A percentile compares a stretch with the other conserved stretches of the same genome.
Evolutionary conservation across 306 rosid species (phyloP).

Genomic region (Geum urbanum): DNA sequence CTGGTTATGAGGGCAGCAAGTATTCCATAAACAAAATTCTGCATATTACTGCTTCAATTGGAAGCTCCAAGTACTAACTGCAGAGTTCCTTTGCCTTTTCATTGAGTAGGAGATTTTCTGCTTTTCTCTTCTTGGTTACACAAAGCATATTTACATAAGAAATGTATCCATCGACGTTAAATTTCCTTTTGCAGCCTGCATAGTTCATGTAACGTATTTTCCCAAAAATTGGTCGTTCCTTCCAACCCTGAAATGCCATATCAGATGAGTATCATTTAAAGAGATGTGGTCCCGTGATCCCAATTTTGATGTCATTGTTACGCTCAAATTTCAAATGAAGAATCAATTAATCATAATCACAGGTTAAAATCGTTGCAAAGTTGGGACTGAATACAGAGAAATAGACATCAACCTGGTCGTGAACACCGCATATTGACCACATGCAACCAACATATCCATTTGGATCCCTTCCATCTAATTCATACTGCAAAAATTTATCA

Average conservation of each 20-base stretch:
- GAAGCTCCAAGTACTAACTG: not conserved
- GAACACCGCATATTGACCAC: slow-evolving; percentile 95
- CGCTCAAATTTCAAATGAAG: not conserved
- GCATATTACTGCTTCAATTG: not conserved
- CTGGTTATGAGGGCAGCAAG: not conserved
- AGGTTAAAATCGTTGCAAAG: not conserved
- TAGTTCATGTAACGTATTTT: slow-evolving; percentile 90
- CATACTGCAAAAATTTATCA: slow-evolving; percentile 54
- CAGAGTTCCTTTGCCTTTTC: slow-evolving; percentile 48
- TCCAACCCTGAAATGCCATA: slow-evolving; percentile 68
- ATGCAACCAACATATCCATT: slow-evolving; percentile 89
- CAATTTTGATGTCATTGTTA: not conserved
- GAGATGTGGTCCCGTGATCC: not conserved
- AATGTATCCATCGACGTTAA: slow-evolving; percentile 72
- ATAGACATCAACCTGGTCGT: slow-evolving; percentile 70
- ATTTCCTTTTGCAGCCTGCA: slow-evolving; percentile 94
- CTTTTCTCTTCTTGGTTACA: slow-evolving; percentile 59
- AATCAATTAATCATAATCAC: not conserved
- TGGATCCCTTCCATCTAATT: slow-evolving; percentile 92
- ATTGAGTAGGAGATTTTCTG: slow-evolving; percentile 34
- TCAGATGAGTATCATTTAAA: not conserved
- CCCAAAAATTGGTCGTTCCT: slow-evolving; percentile 75
- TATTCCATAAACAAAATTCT: not conserved
- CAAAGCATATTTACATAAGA: slow-evolving; percentile 51
- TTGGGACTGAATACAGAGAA: not conserved